phyloP scores from a whole-genome alignment of 441 rosid genomes.

The Capsella rubella region DNA sequence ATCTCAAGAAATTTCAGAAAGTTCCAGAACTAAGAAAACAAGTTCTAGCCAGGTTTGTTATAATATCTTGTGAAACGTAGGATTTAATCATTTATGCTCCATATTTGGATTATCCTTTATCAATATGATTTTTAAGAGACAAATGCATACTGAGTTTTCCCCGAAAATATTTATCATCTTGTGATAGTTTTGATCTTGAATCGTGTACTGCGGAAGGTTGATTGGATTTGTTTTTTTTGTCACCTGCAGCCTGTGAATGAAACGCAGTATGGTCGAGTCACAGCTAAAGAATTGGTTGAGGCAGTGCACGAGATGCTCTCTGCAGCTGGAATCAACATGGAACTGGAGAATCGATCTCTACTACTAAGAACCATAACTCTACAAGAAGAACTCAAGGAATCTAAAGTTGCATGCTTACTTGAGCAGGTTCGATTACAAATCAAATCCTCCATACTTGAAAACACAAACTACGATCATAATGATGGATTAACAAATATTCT shows the following conservation, averaged over 20 bases:
- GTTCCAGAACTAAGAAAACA: constrained; percentile 58
- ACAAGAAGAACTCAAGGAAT: constrained; percentile 83
- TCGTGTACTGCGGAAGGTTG: constrained; percentile 6
- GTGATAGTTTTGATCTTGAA: constrained; percentile 10
- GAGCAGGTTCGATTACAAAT: constrained; percentile 71
- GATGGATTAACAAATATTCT: constrained; percentile 1
- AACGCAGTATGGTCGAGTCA: constrained; percentile 76
- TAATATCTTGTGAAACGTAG: constrained; percentile 1
- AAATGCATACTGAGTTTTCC: constrained; percentile 5
- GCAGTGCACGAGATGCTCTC: constrained; percentile 98
- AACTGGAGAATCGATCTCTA: constrained; percentile 82
- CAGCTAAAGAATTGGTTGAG: constrained; percentile 84
- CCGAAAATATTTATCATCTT: background rate
- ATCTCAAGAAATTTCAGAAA: constrained; percentile 53
- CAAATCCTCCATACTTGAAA: background rate
- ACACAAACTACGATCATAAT: background rate
- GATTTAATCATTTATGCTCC: background rate
- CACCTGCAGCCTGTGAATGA: constrained; percentile 61
- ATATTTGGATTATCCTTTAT: constrained; percentile 1
- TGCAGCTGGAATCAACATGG: constrained; percentile 89
- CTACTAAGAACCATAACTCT: constrained; percentile 74
- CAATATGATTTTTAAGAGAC: constrained; percentile 17
- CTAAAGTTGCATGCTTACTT: constrained; percentile 79
- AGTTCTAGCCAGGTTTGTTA: constrained; percentile 71
- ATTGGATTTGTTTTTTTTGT: constrained; percentile 38